Evolutionary conservation across 108 stramenopile species (phyloP).

Genomic region (Aurantiochytrium sp.): DNA sequence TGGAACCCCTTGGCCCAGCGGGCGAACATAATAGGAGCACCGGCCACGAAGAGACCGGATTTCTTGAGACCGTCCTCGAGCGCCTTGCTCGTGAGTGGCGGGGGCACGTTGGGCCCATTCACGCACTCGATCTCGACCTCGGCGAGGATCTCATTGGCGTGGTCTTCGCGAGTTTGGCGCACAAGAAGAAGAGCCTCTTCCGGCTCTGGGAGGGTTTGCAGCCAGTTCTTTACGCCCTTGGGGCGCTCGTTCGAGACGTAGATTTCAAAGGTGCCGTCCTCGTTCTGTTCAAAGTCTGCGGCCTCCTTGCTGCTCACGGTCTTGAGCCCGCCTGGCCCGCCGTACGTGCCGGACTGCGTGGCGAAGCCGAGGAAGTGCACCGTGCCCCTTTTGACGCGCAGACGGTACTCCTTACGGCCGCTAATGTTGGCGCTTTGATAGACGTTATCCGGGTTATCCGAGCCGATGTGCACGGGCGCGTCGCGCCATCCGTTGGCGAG

Average conservation of each 20-base stretch:
- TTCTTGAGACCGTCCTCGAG: neutral
- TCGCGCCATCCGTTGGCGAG: neutral
- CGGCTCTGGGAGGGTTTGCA: neutral
- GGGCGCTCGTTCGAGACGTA: neutral
- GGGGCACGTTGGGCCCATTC: neutral
- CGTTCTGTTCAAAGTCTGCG: slow-evolving; percentile 7
- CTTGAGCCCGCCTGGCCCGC: slow-evolving; percentile 4
- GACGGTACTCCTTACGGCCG: neutral
- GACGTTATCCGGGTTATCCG: slow-evolving; percentile 12
- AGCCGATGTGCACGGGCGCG: neutral
- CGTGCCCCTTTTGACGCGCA: neutral
- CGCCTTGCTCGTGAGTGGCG: neutral
- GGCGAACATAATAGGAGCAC: slow-evolving; percentile 7
- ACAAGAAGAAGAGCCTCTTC: neutral
- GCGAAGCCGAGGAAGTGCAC: neutral
- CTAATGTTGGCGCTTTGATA: slow-evolving; percentile 6
- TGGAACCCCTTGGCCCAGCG: slow-evolving; percentile 5
- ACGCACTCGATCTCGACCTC: slow-evolving; percentile 21
- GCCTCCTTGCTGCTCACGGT: neutral
- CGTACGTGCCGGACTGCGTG: neutral
- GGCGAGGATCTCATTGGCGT: neutral
- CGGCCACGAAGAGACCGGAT: neutral
- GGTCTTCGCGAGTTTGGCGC: slow-evolving; percentile 7
- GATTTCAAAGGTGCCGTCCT: slow-evolving; percentile 3
- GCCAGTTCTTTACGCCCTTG: neutral